Evolutionary conservation across 2,329 filamentous ascomycete genomes (phyloP).

Genomic region (Aspergillus sclerotialis): DNA sequence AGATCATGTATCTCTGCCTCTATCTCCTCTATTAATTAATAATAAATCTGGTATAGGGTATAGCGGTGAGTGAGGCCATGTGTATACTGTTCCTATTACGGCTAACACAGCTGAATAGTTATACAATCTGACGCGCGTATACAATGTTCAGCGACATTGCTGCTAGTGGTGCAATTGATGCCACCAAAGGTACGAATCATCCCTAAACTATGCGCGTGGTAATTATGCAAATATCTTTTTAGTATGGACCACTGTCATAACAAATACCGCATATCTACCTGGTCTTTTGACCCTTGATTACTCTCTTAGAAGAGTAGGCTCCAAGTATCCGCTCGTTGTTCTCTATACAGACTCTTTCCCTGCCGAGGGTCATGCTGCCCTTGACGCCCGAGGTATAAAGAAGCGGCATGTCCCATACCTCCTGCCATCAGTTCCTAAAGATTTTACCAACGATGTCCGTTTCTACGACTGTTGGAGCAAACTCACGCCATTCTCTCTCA

Average conservation of each 20-base stretch:
- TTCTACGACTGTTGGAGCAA: slow-evolving; percentile 93
- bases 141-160: no score
- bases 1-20: no score
- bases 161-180: no score
- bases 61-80: no score
- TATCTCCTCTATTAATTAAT: no score
- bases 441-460: slow-evolving; percentile 70
- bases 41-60: no score
- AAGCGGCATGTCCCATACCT: slow-evolving; percentile 66
- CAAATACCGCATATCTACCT: slow-evolving; percentile 72
- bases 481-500: slow-evolving; percentile 68
- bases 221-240: background rate
- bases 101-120: no score
- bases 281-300: slow-evolving; percentile 76
- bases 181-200: background rate
- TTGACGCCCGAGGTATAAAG: slow-evolving; percentile 62
- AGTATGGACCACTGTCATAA: slow-evolving; percentile 88
- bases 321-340: slow-evolving; percentile 71
- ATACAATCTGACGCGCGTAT: no score
- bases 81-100: no score
- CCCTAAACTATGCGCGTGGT: background rate
- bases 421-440: slow-evolving; percentile 56
- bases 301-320: slow-evolving; percentile 59
- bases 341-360: slow-evolving; percentile 78
- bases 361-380: slow-evolving; percentile 58